phyloP scores from a whole-genome alignment of 2,329 filamentous ascomycete genomes.

The Parastagonospora nodorum region DNA sequence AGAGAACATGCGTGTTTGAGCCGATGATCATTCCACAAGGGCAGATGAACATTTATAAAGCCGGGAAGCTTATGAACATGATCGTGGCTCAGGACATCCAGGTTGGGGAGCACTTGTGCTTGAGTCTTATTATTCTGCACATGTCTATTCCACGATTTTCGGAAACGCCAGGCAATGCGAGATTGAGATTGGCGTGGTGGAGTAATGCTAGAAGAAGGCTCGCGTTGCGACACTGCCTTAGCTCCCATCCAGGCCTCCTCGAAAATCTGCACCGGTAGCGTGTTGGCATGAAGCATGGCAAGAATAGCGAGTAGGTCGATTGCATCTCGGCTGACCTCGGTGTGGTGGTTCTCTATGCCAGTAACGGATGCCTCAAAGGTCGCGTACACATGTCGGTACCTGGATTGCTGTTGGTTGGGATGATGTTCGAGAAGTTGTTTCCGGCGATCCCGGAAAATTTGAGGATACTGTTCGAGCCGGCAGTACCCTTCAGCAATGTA shows the following conservation, averaged over 20 bases:
- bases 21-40: neutral
- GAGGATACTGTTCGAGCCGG: constrained; percentile 26
- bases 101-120: neutral
- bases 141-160: too few species aligned
- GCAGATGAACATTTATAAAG: neutral
- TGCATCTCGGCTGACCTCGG: constrained; percentile 24
- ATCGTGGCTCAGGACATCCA: neutral
- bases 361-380: constrained; percentile 45
- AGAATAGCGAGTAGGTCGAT: constrained; percentile 36
- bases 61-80: neutral
- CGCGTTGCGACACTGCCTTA: neutral
- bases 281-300: constrained; percentile 28
- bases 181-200: neutral
- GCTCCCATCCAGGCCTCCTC: constrained; percentile 26
- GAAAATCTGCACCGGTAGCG: constrained; percentile 39
- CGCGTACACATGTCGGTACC: constrained; percentile 44
- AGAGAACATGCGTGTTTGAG: neutral
- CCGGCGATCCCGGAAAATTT: constrained; percentile 23
- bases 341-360: constrained; percentile 16
- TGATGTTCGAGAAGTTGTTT: constrained; percentile 33
- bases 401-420: constrained; percentile 33
- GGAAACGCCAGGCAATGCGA: neutral
- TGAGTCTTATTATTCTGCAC: too few species aligned
- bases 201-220: neutral
- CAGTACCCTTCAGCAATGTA: constrained; percentile 33